A percentile compares a stretch with the other conserved stretches of the same genome.
Evolutionary conservation across 2,329 filamentous ascomycete genomes (phyloP).

Genomic region (Emmonsia crescens): DNA sequence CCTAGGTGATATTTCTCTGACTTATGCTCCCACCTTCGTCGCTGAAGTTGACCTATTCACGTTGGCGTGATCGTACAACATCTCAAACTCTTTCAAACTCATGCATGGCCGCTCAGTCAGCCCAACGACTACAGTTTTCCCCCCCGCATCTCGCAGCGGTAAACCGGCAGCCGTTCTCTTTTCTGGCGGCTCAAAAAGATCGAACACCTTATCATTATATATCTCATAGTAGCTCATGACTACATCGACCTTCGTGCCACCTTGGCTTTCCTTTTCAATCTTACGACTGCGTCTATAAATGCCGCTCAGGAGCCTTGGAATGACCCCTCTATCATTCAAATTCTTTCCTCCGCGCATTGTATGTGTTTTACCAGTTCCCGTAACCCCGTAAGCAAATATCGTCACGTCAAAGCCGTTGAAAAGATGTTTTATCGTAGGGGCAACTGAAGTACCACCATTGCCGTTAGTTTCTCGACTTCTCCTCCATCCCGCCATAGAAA

Average conservation of each 20-base stretch:
- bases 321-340: constrained; percentile 75
- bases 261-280: constrained; percentile 66
- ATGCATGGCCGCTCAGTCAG: constrained; percentile 72
- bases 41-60: constrained; percentile 79
- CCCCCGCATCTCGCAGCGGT: constrained; percentile 72
- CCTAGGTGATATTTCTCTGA: background rate
- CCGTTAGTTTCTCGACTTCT: background rate
- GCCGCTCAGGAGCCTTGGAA: constrained; percentile 71
- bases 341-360: constrained; percentile 89
- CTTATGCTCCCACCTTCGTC: constrained; percentile 52
- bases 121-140: constrained; percentile 78
- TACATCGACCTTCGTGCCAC: constrained; percentile 60
- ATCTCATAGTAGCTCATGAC: constrained; percentile 89
- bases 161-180: constrained; percentile 73
- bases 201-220: constrained; percentile 91
- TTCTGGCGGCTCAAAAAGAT: constrained; percentile 77
- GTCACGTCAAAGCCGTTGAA: constrained; percentile 78
- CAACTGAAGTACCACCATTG: constrained; percentile 45
- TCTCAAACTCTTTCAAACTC: constrained; percentile 81
- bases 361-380: constrained; percentile 88
- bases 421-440: constrained; percentile 80
- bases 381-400: constrained; percentile 86
- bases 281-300: constrained; percentile 81
- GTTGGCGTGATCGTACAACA: constrained; percentile 82
- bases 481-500: background rate